Percentiles rank a stretch among this genome's conserved stretches.
Conservation (phyloP, 1,284 basidiomycete genomes). For the Puccinia coronata region DNA sequence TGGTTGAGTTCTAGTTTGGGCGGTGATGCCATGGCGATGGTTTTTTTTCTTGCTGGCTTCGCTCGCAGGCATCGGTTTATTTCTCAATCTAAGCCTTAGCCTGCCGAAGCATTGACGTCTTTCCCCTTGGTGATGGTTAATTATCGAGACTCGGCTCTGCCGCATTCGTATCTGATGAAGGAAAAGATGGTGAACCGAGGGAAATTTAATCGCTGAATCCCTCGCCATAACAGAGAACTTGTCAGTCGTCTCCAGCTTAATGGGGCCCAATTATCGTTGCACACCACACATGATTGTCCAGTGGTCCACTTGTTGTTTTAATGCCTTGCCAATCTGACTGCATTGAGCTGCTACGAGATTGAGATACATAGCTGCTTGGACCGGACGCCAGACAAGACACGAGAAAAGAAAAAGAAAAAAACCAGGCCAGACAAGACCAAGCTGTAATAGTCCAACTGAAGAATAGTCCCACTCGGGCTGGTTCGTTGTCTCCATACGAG, state of each 20-base stretch:
- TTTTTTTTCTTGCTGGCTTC: too few species aligned
- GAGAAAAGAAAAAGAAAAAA: too few species aligned
- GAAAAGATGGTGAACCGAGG: background rate
- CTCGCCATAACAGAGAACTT: too few species aligned
- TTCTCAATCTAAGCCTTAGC: background rate
- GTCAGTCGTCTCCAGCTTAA: too few species aligned
- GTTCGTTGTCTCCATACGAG: background rate
- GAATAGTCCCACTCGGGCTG: background rate
- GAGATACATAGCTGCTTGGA: background rate
- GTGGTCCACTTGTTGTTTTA: too few species aligned
- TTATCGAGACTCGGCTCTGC: too few species aligned
- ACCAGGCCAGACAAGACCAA: background rate
- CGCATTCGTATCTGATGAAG: too few species aligned
- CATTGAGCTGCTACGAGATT: background rate
- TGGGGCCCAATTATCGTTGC: too few species aligned
- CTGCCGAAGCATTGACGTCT: background rate
- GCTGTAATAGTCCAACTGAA: background rate
- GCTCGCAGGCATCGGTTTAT: background rate
- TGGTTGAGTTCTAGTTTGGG: background rate
- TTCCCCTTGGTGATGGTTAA: slow-evolving; percentile 11
- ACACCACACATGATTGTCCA: too few species aligned
- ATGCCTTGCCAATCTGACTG: background rate
- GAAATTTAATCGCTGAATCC: too few species aligned
- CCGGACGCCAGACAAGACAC: background rate
- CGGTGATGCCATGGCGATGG: slow-evolving; percentile 3